phyloP scores from a whole-genome alignment of 768 basidiomycete genomes.

The Gloeophyllum trabeum region DNA sequence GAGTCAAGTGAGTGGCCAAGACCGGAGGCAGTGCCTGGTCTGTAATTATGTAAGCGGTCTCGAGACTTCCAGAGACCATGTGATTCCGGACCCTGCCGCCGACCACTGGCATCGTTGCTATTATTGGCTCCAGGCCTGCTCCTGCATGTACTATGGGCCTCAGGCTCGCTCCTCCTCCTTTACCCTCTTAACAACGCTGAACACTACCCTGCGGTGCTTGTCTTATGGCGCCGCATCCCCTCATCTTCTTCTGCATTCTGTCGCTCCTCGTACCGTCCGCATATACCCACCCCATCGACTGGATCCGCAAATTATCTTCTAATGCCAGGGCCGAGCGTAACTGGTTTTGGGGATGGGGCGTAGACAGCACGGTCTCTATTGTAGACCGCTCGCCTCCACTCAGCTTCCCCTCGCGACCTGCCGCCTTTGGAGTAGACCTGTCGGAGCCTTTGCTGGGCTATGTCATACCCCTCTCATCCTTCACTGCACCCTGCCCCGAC shows the following conservation, averaged over 20 bases:
- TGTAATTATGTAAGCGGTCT: no score
- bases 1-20: neutral
- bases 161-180: neutral
- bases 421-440: slow-evolving; percentile 69
- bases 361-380: slow-evolving; percentile 45
- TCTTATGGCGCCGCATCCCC: neutral
- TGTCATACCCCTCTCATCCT: slow-evolving; percentile 24
- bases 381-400: slow-evolving; percentile 66
- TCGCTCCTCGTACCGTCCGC: slow-evolving; percentile 7
- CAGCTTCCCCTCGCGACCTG: slow-evolving; percentile 59
- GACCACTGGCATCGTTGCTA: neutral
- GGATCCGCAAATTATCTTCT: slow-evolving; percentile 16
- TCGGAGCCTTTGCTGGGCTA: slow-evolving; percentile 31
- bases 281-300: slow-evolving; percentile 13
- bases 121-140: neutral
- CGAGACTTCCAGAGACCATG: no score
- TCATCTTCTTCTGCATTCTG: no score
- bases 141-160: neutral
- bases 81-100: no score
- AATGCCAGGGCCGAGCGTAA: slow-evolving; percentile 15
- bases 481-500: slow-evolving; percentile 28
- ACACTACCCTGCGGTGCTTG: neutral
- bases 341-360: slow-evolving; percentile 28
- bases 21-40: no score
- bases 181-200: neutral